A percentile compares a stretch with the other conserved stretches of the same genome.
Conservation (phyloP, 176 grass and related monocot genomes). For the Lolium perenne region DNA sequence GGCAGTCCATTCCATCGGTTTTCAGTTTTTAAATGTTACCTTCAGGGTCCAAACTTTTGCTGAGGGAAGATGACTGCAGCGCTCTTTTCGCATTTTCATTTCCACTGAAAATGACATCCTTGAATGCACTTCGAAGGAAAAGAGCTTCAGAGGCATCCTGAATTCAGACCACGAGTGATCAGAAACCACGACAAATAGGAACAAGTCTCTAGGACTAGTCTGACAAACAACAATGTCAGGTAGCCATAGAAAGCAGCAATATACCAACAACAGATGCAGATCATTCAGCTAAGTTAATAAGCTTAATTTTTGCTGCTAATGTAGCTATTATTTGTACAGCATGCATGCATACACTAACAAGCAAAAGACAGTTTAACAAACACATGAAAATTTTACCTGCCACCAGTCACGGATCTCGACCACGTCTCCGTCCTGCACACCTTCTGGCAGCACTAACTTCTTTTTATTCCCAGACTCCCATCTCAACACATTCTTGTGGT, state of each 20-base stretch:
- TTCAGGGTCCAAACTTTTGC: slow-evolving; percentile 65
- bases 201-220: background rate
- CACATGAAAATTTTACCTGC: slow-evolving; percentile 59
- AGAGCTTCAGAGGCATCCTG: slow-evolving; percentile 94
- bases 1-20: background rate
- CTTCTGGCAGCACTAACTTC: slow-evolving; percentile 68
- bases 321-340: background rate
- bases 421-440: slow-evolving; percentile 60
- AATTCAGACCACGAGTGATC: slow-evolving; percentile 33
- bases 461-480: slow-evolving; percentile 77
- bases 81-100: slow-evolving; percentile 55
- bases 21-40: slow-evolving; percentile 38
- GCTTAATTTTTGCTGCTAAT: background rate
- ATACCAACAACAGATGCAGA: background rate
- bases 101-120: slow-evolving; percentile 72
- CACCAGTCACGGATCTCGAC: slow-evolving; percentile 92
- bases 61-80: slow-evolving; percentile 35
- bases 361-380: background rate
- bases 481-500: slow-evolving; percentile 77
- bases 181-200: background rate
- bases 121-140: slow-evolving; percentile 88
- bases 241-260: background rate
- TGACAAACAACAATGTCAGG: background rate
- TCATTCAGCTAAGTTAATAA: background rate
- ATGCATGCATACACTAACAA: background rate